These are phyloP conservation scores for Solanum lycopersicoides DNA, from an alignment of 257 asterid species.

Conservation along the genomic window DNA sequence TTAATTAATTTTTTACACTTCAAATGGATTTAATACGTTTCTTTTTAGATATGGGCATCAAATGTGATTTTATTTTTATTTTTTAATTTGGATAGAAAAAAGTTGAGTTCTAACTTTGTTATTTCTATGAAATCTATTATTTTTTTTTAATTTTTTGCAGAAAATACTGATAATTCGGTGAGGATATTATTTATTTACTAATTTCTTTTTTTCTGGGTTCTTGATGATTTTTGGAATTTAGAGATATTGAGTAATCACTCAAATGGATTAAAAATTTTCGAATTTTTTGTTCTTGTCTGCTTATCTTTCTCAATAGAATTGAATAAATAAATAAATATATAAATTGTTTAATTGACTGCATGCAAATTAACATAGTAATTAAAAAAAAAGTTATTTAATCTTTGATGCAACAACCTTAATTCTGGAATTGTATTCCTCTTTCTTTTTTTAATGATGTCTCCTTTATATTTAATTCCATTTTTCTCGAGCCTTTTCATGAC, in stretches of 20 bases:
- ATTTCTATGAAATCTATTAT: neutral
- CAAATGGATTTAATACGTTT: neutral
- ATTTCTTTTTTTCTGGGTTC: neutral
- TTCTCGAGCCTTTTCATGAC: neutral
- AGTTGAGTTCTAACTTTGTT: neutral
- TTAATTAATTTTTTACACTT: neutral
- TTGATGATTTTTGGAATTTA: neutral
- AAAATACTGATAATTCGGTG: neutral
- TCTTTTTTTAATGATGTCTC: neutral
- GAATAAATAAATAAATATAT: too few relatives aligned
- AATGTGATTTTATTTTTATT: neutral
- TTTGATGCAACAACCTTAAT: neutral
- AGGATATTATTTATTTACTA: neutral
- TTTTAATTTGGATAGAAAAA: neutral
- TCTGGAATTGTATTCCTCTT: neutral
- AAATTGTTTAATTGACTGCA: neutral
- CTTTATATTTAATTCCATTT: neutral
- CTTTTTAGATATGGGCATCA: neutral
- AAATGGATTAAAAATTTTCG: neutral
- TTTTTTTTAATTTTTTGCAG: too few relatives aligned
- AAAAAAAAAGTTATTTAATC: too few relatives aligned
- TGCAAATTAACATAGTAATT: neutral
- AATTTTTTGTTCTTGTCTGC: neutral
- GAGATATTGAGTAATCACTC: neutral
- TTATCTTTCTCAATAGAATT: neutral